These are phyloP conservation scores for Alternaria dauci DNA, from an alignment of 2,329 filamentous ascomycete species.

Conservation along the genomic window DNA sequence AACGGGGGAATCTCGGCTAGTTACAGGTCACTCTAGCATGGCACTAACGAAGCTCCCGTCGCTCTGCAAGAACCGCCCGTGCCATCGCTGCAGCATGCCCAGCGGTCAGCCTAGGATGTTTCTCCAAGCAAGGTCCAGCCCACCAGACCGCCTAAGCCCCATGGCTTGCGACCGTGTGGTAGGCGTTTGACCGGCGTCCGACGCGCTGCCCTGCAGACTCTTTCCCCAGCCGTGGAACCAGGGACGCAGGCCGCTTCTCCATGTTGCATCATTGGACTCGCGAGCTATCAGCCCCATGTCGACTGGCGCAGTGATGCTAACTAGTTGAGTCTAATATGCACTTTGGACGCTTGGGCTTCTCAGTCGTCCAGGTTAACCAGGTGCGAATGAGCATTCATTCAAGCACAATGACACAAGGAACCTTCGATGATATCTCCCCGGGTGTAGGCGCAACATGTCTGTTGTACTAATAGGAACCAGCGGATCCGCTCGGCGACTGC, in stretches of 20 bases:
- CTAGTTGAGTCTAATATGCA: constrained; percentile 46
- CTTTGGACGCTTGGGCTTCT: constrained; percentile 45
- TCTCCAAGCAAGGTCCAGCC: constrained; percentile 35
- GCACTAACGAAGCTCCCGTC: constrained; percentile 34
- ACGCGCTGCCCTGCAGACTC: constrained; percentile 37
- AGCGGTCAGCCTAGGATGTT: constrained; percentile 31
- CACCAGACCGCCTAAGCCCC: constrained; percentile 37
- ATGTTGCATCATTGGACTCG: constrained; percentile 33
- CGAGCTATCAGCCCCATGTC: constrained; percentile 28
- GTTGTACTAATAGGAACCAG: constrained; percentile 36
- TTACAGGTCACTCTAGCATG: constrained; percentile 23
- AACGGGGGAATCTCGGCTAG: constrained; percentile 39
- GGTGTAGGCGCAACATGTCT: constrained; percentile 38
- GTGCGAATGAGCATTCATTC: constrained; percentile 38
- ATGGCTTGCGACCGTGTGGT: constrained; percentile 37
- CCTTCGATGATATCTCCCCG: constrained; percentile 32
- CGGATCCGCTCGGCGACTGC: constrained; percentile 33
- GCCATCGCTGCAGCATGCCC: constrained; percentile 37
- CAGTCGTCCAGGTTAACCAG: constrained; percentile 44
- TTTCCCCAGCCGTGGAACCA: constrained; percentile 36
- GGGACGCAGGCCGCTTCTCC: constrained; percentile 35
- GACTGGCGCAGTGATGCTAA: constrained; percentile 34
- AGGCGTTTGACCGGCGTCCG: constrained; percentile 38
- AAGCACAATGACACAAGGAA: constrained; percentile 45
- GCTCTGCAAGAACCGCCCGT: constrained; percentile 33